Conservation (phyloP, 306 rosid species). For the Dalbergia cochinchinensis region DNA sequence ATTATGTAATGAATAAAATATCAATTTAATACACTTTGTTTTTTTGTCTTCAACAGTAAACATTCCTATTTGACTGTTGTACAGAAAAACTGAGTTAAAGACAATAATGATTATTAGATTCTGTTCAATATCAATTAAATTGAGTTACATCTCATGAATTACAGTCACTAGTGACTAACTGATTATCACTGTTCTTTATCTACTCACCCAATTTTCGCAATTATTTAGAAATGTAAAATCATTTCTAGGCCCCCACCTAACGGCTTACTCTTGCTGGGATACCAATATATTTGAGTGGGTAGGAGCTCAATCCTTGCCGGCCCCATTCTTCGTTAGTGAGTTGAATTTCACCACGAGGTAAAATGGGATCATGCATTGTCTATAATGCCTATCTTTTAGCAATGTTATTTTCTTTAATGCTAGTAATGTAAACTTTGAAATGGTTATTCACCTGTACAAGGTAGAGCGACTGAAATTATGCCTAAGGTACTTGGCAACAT, state of each 20-base stretch:
- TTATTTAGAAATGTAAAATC: neutral
- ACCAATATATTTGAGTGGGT: neutral
- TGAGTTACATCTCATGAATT: neutral
- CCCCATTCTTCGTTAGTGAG: neutral
- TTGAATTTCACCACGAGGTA: neutral
- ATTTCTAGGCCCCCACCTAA: neutral
- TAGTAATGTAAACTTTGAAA: slow-evolving; percentile 7
- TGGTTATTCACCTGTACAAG: slow-evolving; percentile 76
- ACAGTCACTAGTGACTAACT: neutral
- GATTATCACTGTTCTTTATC: neutral
- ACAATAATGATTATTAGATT: neutral
- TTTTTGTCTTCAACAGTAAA: neutral
- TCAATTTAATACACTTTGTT: neutral
- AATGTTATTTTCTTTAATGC: slow-evolving; percentile 18
- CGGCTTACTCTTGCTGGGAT: neutral
- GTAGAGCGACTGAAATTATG: slow-evolving; percentile 87
- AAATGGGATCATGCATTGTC: neutral
- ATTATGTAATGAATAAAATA: neutral
- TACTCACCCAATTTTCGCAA: neutral
- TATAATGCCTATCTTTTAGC: neutral
- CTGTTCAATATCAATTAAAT: too few species aligned
- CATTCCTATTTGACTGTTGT: neutral
- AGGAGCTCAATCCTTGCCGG: neutral
- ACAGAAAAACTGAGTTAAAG: neutral
- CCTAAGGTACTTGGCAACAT: slow-evolving; percentile 94